Evolutionary conservation across 2,329 filamentous ascomycete species (phyloP), one percentile per base, ranked within the genome.

Genomic region (Cladobotryum protrusum): DNA sequence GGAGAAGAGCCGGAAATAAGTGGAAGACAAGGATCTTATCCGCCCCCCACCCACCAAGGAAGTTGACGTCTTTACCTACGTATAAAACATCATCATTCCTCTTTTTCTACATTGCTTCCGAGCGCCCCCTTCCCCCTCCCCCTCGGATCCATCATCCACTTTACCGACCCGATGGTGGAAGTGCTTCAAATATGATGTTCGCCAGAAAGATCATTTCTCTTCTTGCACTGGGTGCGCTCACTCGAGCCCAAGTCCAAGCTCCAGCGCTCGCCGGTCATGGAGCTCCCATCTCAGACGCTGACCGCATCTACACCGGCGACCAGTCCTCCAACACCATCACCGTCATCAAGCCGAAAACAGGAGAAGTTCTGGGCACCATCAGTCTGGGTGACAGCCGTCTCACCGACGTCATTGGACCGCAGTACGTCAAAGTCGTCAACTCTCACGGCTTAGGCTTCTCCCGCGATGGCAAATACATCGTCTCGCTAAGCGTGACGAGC

Each of bases 381-480:
- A 45, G 43, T 41, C 32, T 54, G 8, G 53, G 53, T 2, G 47
- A 53, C 42, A 20, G 34, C 18, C 50, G 53, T 1, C 29, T 54
- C 5, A 34, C 33, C 17, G 43, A 32, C 19, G 37, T 48, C n/a
- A 36, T 54, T 36, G 48, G 48, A 35, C 53, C 53, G 15, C 53
- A 54, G 29, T 54, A 54, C 29, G 12, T 48, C 35, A 39, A 45
- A 34, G 24, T n/a, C 14, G 53, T 54, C 17, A 53, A 53, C 36
- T 49, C 50, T 5, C 53, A 54, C 42, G 53, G 53, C 9, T 47
- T 54, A 7, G 53, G 53, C 35, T 53, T 54, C 47, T 50, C 53
- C 3, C 50, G 50, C 36, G 47, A 54, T 29, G 53, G 53, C 32
- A 49, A 50, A 12, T 36, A 50, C n/a, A 41, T 54, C 4, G 53